These are phyloP conservation scores for Eutrema salsugineum DNA, from an alignment of 441 rosid genomes.

Conservation along the genomic window DNA sequence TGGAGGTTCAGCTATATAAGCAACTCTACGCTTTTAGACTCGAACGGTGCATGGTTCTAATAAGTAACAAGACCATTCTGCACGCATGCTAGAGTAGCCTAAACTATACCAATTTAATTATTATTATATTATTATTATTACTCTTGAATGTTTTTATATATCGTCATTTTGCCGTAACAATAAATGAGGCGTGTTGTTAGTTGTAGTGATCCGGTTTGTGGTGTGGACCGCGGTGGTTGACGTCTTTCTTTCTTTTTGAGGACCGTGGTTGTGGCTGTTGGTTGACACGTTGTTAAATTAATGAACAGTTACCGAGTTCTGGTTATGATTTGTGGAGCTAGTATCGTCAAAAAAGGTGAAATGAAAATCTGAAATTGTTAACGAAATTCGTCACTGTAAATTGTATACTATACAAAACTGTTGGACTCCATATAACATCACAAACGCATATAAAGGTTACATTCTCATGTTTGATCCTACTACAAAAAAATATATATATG, in stretches of 20 bases:
- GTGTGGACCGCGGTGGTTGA: background rate
- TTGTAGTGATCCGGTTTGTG: background rate
- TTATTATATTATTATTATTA: background rate
- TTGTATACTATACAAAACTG: too few species aligned
- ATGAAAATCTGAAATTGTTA: too few species aligned
- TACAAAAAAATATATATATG: too few species aligned
- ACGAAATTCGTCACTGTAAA: too few species aligned
- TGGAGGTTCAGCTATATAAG: slow-evolving; percentile 2
- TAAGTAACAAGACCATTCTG: slow-evolving; percentile 5
- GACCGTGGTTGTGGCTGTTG: too few species aligned
- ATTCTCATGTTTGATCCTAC: too few species aligned
- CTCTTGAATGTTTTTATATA: background rate
- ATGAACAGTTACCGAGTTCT: background rate
- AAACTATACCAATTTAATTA: slow-evolving; percentile 4
- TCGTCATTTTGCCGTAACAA: background rate
- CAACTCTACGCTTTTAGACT: slow-evolving; percentile 18
- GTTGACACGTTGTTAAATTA: background rate
- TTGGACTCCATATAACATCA: too few species aligned
- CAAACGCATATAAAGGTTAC: too few species aligned
- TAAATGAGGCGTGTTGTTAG: slow-evolving; percentile 11
- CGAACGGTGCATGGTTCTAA: slow-evolving; percentile 13
- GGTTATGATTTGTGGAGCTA: background rate
- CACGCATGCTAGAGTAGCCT: slow-evolving; percentile 16
- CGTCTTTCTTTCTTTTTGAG: too few species aligned
- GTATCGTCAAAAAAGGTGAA: too few species aligned